These are phyloP conservation scores for Phytopythium boreale DNA, from an alignment of 352 stramenopile genomes.

Conservation along the genomic window DNA sequence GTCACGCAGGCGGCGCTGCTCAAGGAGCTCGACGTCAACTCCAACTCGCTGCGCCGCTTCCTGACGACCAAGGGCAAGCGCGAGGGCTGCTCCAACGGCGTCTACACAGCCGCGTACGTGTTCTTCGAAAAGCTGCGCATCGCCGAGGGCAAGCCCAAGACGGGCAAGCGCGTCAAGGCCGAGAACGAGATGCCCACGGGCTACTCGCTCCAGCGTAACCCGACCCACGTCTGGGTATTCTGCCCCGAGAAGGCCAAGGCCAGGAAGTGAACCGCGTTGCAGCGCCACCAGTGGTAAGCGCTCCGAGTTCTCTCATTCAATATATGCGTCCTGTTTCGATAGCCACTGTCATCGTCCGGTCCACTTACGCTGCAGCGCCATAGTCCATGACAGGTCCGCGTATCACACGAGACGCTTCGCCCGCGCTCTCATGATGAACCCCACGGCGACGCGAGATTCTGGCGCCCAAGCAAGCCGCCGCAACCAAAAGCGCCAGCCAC, in stretches of 20 bases:
- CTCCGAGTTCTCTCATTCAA: not conserved
- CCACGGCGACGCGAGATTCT: not conserved
- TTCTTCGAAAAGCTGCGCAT: slow-evolving; percentile 63
- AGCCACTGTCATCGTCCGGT: not conserved
- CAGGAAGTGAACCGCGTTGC: not conserved
- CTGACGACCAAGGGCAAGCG: slow-evolving; percentile 43
- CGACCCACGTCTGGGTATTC: not conserved
- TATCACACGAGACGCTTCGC: not conserved
- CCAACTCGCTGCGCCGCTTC: slow-evolving; percentile 47
- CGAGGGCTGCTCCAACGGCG: slow-evolving; percentile 43
- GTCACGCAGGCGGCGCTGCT: slow-evolving; percentile 41
- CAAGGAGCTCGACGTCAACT: slow-evolving; percentile 34
- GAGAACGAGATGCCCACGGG: slow-evolving; percentile 13
- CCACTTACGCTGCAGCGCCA: not conserved
- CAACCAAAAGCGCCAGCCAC: not conserved
- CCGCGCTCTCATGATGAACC: not conserved
- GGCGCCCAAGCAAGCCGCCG: not conserved
- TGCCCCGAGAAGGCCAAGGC: not conserved
- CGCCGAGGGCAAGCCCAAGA: slow-evolving; percentile 34
- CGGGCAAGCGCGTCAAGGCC: slow-evolving; percentile 37
- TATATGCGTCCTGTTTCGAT: not conserved
- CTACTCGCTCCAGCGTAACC: not conserved
- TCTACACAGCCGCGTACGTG: slow-evolving; percentile 43
- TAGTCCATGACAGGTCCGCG: not conserved
- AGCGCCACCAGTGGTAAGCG: no score